phyloP scores from a whole-genome alignment of 257 asterid genomes.

The Eustoma russellianum region DNA sequence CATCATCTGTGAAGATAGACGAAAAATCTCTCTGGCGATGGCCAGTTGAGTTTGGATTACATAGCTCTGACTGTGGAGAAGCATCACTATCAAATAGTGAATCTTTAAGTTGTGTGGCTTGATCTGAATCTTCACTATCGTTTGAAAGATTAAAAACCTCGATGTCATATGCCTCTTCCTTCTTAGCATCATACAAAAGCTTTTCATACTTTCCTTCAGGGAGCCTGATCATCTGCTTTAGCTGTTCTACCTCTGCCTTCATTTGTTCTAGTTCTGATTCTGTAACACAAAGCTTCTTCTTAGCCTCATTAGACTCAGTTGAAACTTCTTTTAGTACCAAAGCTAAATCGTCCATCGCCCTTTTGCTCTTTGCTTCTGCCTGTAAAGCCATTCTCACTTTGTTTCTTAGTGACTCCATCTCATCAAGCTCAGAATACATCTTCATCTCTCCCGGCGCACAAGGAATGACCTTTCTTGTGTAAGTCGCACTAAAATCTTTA shows the following conservation, averaged over 20 bases:
- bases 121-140: constrained; percentile 21
- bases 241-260: constrained; percentile 29
- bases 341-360: constrained; percentile 87
- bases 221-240: constrained; percentile 30
- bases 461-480: too few relatives aligned
- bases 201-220: constrained; percentile 32
- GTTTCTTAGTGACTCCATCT: constrained; percentile 17
- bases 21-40: constrained; percentile 22
- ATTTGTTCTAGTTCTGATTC: constrained; percentile 32
- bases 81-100: constrained; percentile 49
- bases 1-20: constrained; percentile 24
- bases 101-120: constrained; percentile 44
- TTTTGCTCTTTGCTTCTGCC: constrained; percentile 61
- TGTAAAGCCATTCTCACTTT: constrained; percentile 44
- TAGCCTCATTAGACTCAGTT: constrained; percentile 41
- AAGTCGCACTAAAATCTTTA: too few relatives aligned
- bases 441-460: background rate
- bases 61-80: constrained; percentile 52
- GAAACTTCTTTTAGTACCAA: constrained; percentile 71
- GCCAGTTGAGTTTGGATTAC: constrained; percentile 28
- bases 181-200: constrained; percentile 23
- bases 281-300: constrained; percentile 27
- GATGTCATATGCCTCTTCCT: constrained; percentile 8
- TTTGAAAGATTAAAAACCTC: constrained; percentile 35
- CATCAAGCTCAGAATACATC: constrained; percentile 5